These are phyloP conservation scores for Populus nigra DNA, from an alignment of 345 rosid genomes.

Conservation along the genomic window DNA sequence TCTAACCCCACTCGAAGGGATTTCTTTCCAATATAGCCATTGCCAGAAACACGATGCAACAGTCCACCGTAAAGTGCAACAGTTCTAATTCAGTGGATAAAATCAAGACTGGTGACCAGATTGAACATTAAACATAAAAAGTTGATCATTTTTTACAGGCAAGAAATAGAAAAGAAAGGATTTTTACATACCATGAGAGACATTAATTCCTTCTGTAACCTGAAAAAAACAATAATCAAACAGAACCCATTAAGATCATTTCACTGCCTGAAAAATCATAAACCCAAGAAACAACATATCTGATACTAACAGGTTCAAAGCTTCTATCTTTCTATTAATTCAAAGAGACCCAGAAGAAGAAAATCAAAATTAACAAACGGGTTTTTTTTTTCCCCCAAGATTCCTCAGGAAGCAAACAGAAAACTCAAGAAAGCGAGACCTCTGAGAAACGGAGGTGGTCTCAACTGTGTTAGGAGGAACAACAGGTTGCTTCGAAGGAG, in stretches of 20 bases:
- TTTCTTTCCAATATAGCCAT: background rate
- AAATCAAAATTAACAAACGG: background rate
- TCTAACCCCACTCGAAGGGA: background rate
- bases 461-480: constrained; percentile 37
- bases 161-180: background rate
- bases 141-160: background rate
- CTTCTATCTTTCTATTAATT: background rate
- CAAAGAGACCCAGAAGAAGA: background rate
- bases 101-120: background rate
- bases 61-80: background rate
- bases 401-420: constrained; percentile 4
- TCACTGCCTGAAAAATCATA: background rate
- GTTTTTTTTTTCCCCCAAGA: background rate
- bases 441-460: constrained; percentile 51
- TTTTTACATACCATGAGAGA: constrained; percentile 26
- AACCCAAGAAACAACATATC: background rate
- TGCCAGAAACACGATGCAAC: background rate
- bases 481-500: constrained; percentile 43
- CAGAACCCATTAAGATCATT: background rate
- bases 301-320: background rate
- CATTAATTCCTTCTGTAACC: constrained; percentile 37
- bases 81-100: background rate
- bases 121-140: background rate
- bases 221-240: constrained; percentile 8
- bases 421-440: constrained; percentile 21